These are phyloP conservation scores for Zygosaccharomyces siamensis DNA, from an alignment of 805 yeast species.

Conservation along the genomic window DNA sequence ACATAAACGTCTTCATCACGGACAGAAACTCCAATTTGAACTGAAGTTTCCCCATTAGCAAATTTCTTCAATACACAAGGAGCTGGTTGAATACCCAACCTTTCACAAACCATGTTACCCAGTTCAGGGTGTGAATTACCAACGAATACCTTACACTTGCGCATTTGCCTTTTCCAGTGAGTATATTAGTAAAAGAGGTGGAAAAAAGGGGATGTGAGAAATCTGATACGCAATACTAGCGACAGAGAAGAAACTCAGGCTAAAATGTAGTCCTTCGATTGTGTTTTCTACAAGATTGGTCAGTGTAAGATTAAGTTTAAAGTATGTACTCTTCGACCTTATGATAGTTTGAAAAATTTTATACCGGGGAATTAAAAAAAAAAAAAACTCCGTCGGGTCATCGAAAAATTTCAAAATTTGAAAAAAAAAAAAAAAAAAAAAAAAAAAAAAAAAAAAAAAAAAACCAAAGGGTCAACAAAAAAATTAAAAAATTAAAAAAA, in stretches of 20 bases:
- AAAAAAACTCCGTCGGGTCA: slow-evolving; percentile 6
- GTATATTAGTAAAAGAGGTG: background rate
- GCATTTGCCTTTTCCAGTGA: slow-evolving; percentile 47
- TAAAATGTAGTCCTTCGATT: background rate
- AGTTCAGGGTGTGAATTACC: slow-evolving; percentile 96
- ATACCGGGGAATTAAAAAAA: slow-evolving; percentile 1
- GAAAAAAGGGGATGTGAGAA: background rate
- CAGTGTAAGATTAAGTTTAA: background rate
- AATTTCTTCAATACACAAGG: slow-evolving; percentile 88
- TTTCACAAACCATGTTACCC: slow-evolving; percentile 83
- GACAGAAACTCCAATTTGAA: slow-evolving; percentile 89
- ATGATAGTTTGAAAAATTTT: background rate
- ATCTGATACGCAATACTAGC: background rate
- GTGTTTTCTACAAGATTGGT: background rate
- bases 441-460: background rate
- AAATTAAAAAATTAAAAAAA: too few species aligned
- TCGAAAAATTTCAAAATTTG: slow-evolving; percentile 1
- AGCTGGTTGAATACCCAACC: slow-evolving; percentile 89
- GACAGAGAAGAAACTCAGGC: background rate
- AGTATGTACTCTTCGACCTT: background rate
- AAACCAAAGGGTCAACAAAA: too few species aligned
- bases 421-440: background rate
- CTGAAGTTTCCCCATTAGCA: slow-evolving; percentile 96
- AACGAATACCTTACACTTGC: slow-evolving; percentile 94
- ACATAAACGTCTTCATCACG: slow-evolving; percentile 96